These are phyloP conservation scores for Camellia japonica DNA, from an alignment of 148 eudicot species.

Conservation along the genomic window DNA sequence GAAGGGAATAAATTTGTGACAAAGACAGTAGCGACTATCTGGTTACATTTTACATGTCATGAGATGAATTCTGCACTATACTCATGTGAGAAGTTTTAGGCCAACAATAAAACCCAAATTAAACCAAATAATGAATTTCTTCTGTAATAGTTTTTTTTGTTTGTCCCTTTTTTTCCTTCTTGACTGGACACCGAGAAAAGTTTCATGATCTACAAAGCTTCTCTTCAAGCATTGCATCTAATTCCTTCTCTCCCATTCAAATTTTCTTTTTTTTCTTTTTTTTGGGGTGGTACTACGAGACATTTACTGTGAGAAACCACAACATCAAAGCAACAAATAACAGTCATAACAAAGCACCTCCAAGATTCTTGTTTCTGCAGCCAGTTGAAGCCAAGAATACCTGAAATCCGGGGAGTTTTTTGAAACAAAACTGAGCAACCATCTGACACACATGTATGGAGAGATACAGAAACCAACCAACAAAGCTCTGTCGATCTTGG, in stretches of 20 bases:
- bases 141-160: background rate
- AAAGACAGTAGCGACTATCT: background rate
- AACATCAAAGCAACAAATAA: constrained; percentile 8
- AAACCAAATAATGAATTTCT: background rate
- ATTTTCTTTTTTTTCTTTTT: background rate
- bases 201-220: constrained; percentile 11
- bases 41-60: background rate
- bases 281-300: background rate
- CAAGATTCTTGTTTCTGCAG: constrained; percentile 4
- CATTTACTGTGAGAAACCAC: constrained; percentile 1
- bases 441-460: constrained; percentile 7
- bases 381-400: background rate
- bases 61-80: background rate
- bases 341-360: background rate
- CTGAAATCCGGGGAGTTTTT: constrained; percentile 9
- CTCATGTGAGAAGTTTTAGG: background rate
- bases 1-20: background rate
- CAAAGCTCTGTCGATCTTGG: background rate
- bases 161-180: background rate
- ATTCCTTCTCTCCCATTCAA: constrained; percentile 1
- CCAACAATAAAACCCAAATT: background rate
- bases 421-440: constrained; percentile 13
- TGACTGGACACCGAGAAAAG: background rate
- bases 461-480: constrained; percentile 8
- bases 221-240: background rate